These are phyloP conservation scores for Turnera subulata DNA, from an alignment of 345 rosid species.

Conservation along the genomic window DNA sequence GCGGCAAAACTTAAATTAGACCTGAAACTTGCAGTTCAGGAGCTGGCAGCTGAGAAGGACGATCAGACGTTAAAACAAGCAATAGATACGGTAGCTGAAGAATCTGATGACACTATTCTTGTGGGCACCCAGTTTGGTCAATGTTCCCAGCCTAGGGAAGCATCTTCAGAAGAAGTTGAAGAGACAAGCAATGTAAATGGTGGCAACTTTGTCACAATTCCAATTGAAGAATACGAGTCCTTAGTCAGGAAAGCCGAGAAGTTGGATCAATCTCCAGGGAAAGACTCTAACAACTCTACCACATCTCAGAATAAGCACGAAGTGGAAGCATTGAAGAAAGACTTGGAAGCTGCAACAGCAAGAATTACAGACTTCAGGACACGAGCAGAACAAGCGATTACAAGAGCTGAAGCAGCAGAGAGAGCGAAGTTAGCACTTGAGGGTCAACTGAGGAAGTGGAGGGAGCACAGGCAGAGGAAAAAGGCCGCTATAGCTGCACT, in stretches of 20 bases:
- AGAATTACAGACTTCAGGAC: slow-evolving; percentile 44
- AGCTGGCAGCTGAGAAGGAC: slow-evolving; percentile 31
- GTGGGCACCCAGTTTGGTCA: slow-evolving; percentile 6
- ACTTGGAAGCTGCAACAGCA: slow-evolving; percentile 26
- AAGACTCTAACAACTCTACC: background rate
- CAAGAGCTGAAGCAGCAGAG: slow-evolving; percentile 54
- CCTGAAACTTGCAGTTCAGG: slow-evolving; percentile 33
- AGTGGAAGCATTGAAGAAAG: slow-evolving; percentile 29
- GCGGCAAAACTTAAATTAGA: slow-evolving; percentile 24
- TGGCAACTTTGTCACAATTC: slow-evolving; percentile 14
- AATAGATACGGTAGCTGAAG: slow-evolving; percentile 13
- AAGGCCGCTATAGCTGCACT: slow-evolving; percentile 43
- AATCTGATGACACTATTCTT: slow-evolving; percentile 6
- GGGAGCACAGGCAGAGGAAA: slow-evolving; percentile 40
- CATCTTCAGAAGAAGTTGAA: background rate
- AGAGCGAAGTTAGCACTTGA: slow-evolving; percentile 37
- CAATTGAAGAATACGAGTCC: slow-evolving; percentile 31
- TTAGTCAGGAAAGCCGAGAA: slow-evolving; percentile 22
- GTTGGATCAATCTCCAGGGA: slow-evolving; percentile 13
- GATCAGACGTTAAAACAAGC: slow-evolving; percentile 22
- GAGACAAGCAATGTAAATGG: slow-evolving; percentile 3
- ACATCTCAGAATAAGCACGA: slow-evolving; percentile 15
- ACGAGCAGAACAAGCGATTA: slow-evolving; percentile 39
- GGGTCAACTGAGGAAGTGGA: slow-evolving; percentile 37
- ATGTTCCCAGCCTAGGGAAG: background rate